Evolutionary conservation across 2,329 filamentous ascomycete species (phyloP), one percentile per base, ranked within the genome.

Genomic region (Hypoxylon sp.): DNA sequence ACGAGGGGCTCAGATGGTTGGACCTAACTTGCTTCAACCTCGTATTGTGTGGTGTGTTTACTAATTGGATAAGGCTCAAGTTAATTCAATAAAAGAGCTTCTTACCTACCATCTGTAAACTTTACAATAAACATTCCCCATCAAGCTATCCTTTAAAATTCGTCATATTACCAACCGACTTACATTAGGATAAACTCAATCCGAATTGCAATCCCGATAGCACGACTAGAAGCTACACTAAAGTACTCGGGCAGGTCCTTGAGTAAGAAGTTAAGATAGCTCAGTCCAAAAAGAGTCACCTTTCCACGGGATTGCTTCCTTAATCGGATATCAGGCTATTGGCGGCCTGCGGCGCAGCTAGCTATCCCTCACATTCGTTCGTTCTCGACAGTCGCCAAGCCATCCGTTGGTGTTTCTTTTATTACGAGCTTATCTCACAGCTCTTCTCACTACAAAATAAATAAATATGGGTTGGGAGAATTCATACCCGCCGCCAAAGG

Each of bases 391-490:
- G 44, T 55, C 39, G 31, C 51, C 55, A 65, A 60, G 42, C 52
- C 44, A 22, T 17, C 48, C 57, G 26, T n/a, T 22, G 44, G 24
- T 31, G 22, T 39, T 58, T 62, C 17, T 62, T 55, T 47, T n/a
- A n/a, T n/a, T 22, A 65, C 57, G 62, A 63, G 55, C 62, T 54
- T 51, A 66, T 66, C 46, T 56, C 24, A 51, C 50, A 57, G 17
- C 31, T 58, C 42, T 47, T 14, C 4, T 48, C 63, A 65, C n/a
- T 22, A 44, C 17, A 22, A 31, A 31, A 22, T 22, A 22, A 44
- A 44, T 22, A 70, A 73, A 71, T 68, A 77, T 75, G 72, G 72
- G 67, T 57, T 73, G 71, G 72, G 68, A 73, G 53, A 65, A 75
- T 33, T 68, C 68, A n/a, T 44, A 46, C 22, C 52, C 63, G 26